phyloP scores from a whole-genome alignment of 2,329 filamentous ascomycete species.

The Aspergillus spinulosporus region DNA sequence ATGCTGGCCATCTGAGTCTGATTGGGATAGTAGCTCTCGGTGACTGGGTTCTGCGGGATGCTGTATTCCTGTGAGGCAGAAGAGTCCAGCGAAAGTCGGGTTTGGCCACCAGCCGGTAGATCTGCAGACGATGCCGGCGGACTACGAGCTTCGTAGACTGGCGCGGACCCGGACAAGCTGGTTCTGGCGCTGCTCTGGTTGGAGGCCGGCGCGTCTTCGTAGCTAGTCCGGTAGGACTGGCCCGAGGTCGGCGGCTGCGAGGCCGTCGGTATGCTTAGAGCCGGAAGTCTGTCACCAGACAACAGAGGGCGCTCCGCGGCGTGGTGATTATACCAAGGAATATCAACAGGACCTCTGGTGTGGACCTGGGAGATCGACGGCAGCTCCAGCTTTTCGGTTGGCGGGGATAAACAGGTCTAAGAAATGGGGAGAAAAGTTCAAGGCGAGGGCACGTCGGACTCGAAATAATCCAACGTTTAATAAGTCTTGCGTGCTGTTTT shows the following conservation, averaged over 20 bases:
- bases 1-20: constrained; percentile 57
- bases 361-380: constrained; percentile 82
- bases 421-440: constrained; percentile 16
- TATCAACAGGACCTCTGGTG: constrained; percentile 73
- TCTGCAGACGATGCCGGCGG: constrained; percentile 62
- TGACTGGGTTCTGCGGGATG: constrained; percentile 35
- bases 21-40: constrained; percentile 45
- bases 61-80: constrained; percentile 37
- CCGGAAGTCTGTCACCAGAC: constrained; percentile 73
- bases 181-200: constrained; percentile 57
- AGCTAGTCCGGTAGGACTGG: constrained; percentile 73
- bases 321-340: constrained; percentile 68
- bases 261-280: constrained; percentile 68
- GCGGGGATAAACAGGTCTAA: constrained; percentile 33
- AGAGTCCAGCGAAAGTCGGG: constrained; percentile 37
- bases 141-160: constrained; percentile 61
- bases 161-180: constrained; percentile 57
- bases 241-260: constrained; percentile 65
- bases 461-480: constrained; percentile 24
- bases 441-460: constrained; percentile 26
- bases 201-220: constrained; percentile 61
- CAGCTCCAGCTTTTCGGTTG: constrained; percentile 90
- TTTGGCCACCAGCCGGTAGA: constrained; percentile 52
- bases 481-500: constrained; percentile 10
- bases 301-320: constrained; percentile 63